phyloP scores from a whole-genome alignment of 768 basidiomycete species.

The Megacollybia marginata region DNA sequence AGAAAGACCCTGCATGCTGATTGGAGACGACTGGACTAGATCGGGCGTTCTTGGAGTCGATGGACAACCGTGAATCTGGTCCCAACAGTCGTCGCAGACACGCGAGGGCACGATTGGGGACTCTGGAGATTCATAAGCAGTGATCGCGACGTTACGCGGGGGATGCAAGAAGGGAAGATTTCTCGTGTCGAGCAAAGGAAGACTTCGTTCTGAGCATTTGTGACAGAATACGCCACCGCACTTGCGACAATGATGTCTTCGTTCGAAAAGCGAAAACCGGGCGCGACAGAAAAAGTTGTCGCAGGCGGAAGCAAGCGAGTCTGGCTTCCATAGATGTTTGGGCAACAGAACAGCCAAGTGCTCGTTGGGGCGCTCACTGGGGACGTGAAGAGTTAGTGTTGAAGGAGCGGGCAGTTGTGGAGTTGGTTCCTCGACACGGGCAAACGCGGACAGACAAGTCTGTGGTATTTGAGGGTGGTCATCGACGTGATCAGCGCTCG shows the following conservation, averaged over 20 bases:
- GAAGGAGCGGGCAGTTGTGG: too few species aligned
- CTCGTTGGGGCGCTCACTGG: slow-evolving; percentile 36
- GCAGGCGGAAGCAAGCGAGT: slow-evolving; percentile 52
- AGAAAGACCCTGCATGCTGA: neutral
- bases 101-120: slow-evolving; percentile 53
- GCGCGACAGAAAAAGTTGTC: slow-evolving; percentile 69
- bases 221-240: slow-evolving; percentile 75
- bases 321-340: slow-evolving; percentile 71
- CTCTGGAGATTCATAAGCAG: slow-evolving; percentile 46
- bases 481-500: too few species aligned
- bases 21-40: slow-evolving; percentile 25
- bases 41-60: slow-evolving; percentile 36
- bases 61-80: slow-evolving; percentile 58
- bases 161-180: slow-evolving; percentile 64
- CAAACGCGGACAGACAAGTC: too few species aligned
- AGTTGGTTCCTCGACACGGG: too few species aligned
- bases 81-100: slow-evolving; percentile 74
- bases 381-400: too few species aligned
- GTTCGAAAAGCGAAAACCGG: slow-evolving; percentile 61
- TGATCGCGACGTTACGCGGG: slow-evolving; percentile 57
- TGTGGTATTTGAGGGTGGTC: too few species aligned
- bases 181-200: slow-evolving; percentile 66
- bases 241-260: slow-evolving; percentile 80
- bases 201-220: slow-evolving; percentile 51
- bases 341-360: slow-evolving; percentile 74